These are phyloP conservation scores for Asterionellopsis glacialis DNA, from an alignment of 108 stramenopile genomes.

Conservation along the genomic window DNA sequence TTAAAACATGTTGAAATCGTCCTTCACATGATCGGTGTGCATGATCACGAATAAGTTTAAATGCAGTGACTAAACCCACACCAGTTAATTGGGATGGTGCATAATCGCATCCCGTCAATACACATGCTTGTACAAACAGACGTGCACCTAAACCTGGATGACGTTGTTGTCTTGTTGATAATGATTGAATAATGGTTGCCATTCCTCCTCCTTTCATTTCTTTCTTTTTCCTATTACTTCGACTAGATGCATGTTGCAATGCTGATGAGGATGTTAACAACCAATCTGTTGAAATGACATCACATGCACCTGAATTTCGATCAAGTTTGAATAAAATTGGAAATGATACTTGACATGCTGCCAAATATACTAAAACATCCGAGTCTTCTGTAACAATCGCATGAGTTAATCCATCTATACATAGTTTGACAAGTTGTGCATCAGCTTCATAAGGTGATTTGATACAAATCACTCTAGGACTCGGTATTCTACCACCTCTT, in stretches of 20 bases:
- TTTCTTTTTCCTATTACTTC: conserved; percentile 5
- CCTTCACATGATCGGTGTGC: conserved; percentile 36
- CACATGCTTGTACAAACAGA: conserved; percentile 91
- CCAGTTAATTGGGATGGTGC: conserved; percentile 66
- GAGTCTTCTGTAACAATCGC: conserved; percentile 92
- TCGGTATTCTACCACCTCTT: too few relatives aligned
- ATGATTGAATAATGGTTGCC: conserved; percentile 36
- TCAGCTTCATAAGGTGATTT: conserved; percentile 97
- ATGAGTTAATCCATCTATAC: conserved; percentile 66
- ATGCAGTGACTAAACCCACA: conserved; percentile 87
- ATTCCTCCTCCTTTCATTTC: conserved; percentile 21
- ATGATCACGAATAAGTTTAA: conserved; percentile 72
- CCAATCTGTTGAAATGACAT: conserved; percentile 78
- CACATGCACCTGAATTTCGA: conserved; percentile 59
- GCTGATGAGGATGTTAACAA: conserved; percentile 34
- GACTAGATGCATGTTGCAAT: conserved; percentile 1
- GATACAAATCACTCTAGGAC: conserved; percentile 50
- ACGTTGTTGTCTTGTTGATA: conserved; percentile 36
- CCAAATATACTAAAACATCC: conserved; percentile 79
- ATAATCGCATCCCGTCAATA: conserved; percentile 97
- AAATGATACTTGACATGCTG: conserved; percentile 44
- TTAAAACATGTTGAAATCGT: conserved; percentile 51
- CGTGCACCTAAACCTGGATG: conserved; percentile 63
- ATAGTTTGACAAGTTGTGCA: conserved; percentile 89
- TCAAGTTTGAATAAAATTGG: conserved; percentile 85